phyloP scores from a whole-genome alignment of 2,329 filamentous ascomycete species.

The Parastagonospora avenae region DNA sequence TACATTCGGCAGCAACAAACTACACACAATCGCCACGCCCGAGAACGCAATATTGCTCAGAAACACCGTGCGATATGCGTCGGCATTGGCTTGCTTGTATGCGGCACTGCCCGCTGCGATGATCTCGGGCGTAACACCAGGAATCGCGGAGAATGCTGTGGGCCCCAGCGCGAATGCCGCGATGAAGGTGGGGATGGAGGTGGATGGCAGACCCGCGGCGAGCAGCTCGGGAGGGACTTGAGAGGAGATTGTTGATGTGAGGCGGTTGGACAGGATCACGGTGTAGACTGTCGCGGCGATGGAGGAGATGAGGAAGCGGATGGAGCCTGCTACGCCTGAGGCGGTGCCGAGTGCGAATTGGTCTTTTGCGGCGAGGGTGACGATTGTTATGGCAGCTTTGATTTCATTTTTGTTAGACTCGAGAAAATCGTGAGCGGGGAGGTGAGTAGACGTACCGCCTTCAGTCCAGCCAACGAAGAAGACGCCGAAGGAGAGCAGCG shows the following conservation, averaged over 20 bases:
- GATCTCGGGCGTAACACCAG: constrained; percentile 36
- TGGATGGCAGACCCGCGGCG: constrained; percentile 43
- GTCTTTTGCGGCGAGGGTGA: constrained; percentile 20
- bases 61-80: constrained; percentile 37
- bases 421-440: no score
- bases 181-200: constrained; percentile 43
- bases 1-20: constrained; percentile 40
- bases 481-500: constrained; percentile 28
- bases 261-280: constrained; percentile 10
- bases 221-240: constrained; percentile 10
- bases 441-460: constrained; percentile 7
- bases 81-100: constrained; percentile 26
- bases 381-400: constrained; percentile 42
- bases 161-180: constrained; percentile 4
- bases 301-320: constrained; percentile 48
- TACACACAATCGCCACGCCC: constrained; percentile 33
- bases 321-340: constrained; percentile 48
- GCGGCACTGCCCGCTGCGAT: constrained; percentile 32
- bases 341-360: constrained; percentile 50
- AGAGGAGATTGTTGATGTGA: constrained; percentile 6
- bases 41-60: constrained; percentile 43
- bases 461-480: constrained; percentile 41
- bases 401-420: no score
- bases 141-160: constrained; percentile 30
- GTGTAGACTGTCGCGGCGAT: constrained; percentile 9